Percentiles rank a stretch among this genome's conserved stretches.
Evolutionary conservation across 305 asterid genomes (phyloP).

Genomic region (Solanum aculeatissimum): DNA sequence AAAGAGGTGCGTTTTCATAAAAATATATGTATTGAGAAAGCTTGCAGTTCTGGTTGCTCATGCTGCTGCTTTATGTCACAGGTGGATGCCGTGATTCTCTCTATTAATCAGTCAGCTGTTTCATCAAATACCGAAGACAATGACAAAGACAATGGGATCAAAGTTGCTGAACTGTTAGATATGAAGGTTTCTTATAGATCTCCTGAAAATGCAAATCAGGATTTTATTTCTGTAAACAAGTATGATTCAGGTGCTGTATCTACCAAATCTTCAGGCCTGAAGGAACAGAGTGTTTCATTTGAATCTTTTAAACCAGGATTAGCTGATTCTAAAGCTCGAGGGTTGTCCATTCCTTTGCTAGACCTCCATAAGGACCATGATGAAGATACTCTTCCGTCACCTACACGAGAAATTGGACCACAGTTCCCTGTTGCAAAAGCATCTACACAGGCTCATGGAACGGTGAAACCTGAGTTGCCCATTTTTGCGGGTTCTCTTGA

Average conservation of each 20-base stretch:
- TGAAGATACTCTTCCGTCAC: conserved; percentile 93
- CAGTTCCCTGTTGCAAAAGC: conserved; percentile 43
- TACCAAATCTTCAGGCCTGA: conserved; percentile 24
- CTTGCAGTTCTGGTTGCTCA: background rate
- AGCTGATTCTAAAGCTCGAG: conserved; percentile 41
- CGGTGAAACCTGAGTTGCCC: conserved; percentile 77
- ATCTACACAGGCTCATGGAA: conserved; percentile 27
- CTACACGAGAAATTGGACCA: conserved; percentile 60
- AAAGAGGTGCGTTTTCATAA: conserved; percentile 44
- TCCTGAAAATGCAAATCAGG: conserved; percentile 17
- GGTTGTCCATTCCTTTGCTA: conserved; percentile 55
- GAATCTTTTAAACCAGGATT: conserved; percentile 24
- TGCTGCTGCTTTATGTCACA: conserved; percentile 19
- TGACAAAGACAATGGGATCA: conserved; percentile 17
- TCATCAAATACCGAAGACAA: conserved; percentile 10
- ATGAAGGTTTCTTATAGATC: conserved; percentile 15
- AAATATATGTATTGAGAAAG: background rate
- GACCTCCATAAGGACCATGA: conserved; percentile 96
- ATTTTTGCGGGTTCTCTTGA: conserved; percentile 37
- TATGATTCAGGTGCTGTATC: conserved; percentile 18
- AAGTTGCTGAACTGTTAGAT: conserved; percentile 8
- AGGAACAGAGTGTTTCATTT: conserved; percentile 6
- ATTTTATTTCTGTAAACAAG: conserved; percentile 13
- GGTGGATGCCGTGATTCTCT: conserved; percentile 44
- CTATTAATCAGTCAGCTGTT: conserved; percentile 22